Evolutionary conservation across 768 basidiomycete genomes (phyloP).

Genomic region (Boletus tomentosulus): DNA sequence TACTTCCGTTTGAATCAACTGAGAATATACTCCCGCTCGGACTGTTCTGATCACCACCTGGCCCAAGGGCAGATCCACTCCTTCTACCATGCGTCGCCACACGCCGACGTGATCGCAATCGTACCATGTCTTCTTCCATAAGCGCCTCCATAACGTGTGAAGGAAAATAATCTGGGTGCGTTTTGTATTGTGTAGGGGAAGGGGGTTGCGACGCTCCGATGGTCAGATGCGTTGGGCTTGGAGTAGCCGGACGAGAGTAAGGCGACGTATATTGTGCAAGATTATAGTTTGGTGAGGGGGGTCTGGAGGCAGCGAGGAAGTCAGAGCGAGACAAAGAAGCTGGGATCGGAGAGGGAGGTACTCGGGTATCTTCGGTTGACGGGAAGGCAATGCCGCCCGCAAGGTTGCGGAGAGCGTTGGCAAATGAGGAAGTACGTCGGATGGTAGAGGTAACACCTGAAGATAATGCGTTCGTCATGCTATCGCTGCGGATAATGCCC

Average conservation of each 20-base stretch:
- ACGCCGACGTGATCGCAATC: slow-evolving; percentile 66
- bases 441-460: slow-evolving; percentile 64
- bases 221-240: slow-evolving; percentile 24
- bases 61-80: slow-evolving; percentile 35
- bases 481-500: slow-evolving; percentile 52
- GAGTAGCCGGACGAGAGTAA: slow-evolving; percentile 55
- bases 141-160: slow-evolving; percentile 84
- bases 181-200: slow-evolving; percentile 32
- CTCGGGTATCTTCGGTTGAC: slow-evolving; percentile 48
- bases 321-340: slow-evolving; percentile 21
- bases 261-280: slow-evolving; percentile 74
- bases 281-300: slow-evolving; percentile 77
- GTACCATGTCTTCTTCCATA: slow-evolving; percentile 93
- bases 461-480: slow-evolving; percentile 56
- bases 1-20: slow-evolving; percentile 62
- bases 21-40: slow-evolving; percentile 77
- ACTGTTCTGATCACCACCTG: slow-evolving; percentile 50
- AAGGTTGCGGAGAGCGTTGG: slow-evolving; percentile 66
- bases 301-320: slow-evolving; percentile 49
- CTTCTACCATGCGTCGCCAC: slow-evolving; percentile 38
- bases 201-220: slow-evolving; percentile 26
- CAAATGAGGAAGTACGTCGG: slow-evolving; percentile 76
- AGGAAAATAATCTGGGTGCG: slow-evolving; percentile 55
- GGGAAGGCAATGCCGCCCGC: slow-evolving; percentile 73
- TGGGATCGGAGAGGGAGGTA: slow-evolving; percentile 33